These are phyloP conservation scores for Quercus dentata DNA, from an alignment of 306 rosid genomes.

Conservation along the genomic window DNA sequence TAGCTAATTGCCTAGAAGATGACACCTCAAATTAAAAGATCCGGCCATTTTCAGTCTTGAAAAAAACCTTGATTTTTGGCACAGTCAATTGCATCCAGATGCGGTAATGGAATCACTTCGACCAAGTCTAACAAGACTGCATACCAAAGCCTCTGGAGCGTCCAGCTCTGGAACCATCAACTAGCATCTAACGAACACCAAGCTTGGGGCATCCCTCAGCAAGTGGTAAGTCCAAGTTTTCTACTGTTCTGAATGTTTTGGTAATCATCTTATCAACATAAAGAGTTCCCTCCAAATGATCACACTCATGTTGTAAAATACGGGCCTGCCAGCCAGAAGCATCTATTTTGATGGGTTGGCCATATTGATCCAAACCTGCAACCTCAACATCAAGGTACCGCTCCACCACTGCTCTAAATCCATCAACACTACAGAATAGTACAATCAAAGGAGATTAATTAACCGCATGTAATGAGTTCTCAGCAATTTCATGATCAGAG, in stretches of 20 bases:
- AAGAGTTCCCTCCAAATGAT: slow-evolving; percentile 84
- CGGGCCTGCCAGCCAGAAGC: slow-evolving; percentile 97
- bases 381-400: slow-evolving; percentile 82
- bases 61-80: neutral
- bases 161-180: neutral
- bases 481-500: neutral
- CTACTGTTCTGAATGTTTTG: slow-evolving; percentile 71
- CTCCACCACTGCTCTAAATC: slow-evolving; percentile 83
- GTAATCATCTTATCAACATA: slow-evolving; percentile 89
- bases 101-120: neutral
- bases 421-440: slow-evolving; percentile 64
- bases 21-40: neutral
- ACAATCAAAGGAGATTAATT: slow-evolving; percentile 6
- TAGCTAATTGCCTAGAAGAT: neutral
- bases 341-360: slow-evolving; percentile 53
- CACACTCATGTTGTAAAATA: slow-evolving; percentile 87
- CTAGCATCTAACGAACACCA: slow-evolving; percentile 41
- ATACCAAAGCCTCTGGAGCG: neutral
- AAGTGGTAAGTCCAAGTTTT: slow-evolving; percentile 72
- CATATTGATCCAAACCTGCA: slow-evolving; percentile 73
- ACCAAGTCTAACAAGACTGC: neutral
- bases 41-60: neutral
- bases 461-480: neutral
- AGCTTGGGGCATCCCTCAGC: slow-evolving; percentile 80
- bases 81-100: neutral